Base-by-base conservation (phyloP, 371 early-diverging fungal species). In the Nematocida homosporus region DNA sequence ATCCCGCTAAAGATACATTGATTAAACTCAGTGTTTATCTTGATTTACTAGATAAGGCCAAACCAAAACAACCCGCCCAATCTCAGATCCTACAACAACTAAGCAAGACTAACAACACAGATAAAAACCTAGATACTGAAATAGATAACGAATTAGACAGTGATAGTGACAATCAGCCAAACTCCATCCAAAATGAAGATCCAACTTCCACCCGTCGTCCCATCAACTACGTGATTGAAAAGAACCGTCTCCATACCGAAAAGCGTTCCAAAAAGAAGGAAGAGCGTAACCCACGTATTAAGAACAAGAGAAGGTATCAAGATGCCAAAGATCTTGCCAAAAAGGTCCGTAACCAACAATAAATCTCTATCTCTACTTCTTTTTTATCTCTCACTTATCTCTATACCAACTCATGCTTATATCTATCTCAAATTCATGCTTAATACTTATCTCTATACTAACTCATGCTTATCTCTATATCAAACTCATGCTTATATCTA, bases 1-100 rank as follows among this genome's bases (percentile, higher is more conserved):
- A 72, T 40, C 75, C 75, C 2, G 64, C 63, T 27, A 61, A 72
- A 34, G 57, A 57, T 23, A 40, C 51, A 16, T 64, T 72, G 34
- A 72, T 72, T 20, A 72, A 30, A 38, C 75, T 72, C 10, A 72
- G 75, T 47, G 75, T 72, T 6, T 72, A 72, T 59, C 59, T 72
- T 5, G 59, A 57, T 20, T 40, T 72, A 6, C 13, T 72, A n/a
- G 63, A 72, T 53, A 72, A 72, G 32, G 75, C 63, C 25, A 61
- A 16, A 4, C 42, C 56, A 38, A 25, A 60, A 38, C 52, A 42
- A 2, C 4, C 8, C 4, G 27, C 63, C 10, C 35, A 25, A 35
- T 68, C 69, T 5, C 59, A 61, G 16, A 72, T 72, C 25, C 77
- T 72, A 5, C 2, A 72, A 27, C 52, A 72, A 37, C 30, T 32